phyloP scores from a whole-genome alignment of 1,284 basidiomycete species.

The Chiua sp. region DNA sequence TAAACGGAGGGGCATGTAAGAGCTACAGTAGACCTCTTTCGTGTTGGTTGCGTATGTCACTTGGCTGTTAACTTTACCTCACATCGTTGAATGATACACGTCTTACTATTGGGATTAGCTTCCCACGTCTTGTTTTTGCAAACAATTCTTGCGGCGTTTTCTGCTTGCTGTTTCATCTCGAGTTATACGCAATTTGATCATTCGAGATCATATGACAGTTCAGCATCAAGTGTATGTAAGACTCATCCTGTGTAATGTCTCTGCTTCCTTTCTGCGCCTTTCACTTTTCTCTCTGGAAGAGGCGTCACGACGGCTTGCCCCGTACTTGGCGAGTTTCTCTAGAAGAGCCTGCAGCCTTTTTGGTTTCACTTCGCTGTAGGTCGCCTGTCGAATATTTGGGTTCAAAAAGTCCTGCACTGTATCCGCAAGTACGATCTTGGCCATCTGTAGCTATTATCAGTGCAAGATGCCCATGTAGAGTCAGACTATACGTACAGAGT shows the following conservation, averaged over 20 bases:
- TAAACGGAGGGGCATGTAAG: slow-evolving; percentile 75
- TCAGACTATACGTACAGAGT: slow-evolving; percentile 61
- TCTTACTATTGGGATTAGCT: slow-evolving; percentile 23
- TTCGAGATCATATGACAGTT: background rate
- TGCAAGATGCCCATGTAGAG: background rate
- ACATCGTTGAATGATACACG: slow-evolving; percentile 41
- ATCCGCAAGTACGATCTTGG: slow-evolving; percentile 76
- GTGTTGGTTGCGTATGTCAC: slow-evolving; percentile 51
- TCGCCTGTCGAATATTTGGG: slow-evolving; percentile 71
- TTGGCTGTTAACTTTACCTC: slow-evolving; percentile 53
- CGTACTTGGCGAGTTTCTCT: slow-evolving; percentile 79
- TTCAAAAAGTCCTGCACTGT: slow-evolving; percentile 83
- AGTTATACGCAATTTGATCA: slow-evolving; percentile 8
- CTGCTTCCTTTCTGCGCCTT: slow-evolving; percentile 79
- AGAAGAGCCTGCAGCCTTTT: slow-evolving; percentile 79
- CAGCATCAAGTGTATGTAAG: slow-evolving; percentile 20
- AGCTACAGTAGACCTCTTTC: slow-evolving; percentile 42
- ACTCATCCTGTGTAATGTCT: slow-evolving; percentile 62
- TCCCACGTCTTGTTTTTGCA: slow-evolving; percentile 12
- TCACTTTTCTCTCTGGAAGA: slow-evolving; percentile 67
- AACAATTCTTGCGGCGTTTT: slow-evolving; percentile 9
- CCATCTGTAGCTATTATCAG: slow-evolving; percentile 58
- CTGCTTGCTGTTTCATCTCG: slow-evolving; percentile 7
- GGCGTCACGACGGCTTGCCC: slow-evolving; percentile 63
- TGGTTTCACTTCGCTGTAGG: slow-evolving; percentile 76